A percentile compares a stretch with the other conserved stretches of the same genome.
phyloP scores from a whole-genome alignment of 2,329 filamentous ascomycete genomes.

The Penicillium sp. region DNA sequence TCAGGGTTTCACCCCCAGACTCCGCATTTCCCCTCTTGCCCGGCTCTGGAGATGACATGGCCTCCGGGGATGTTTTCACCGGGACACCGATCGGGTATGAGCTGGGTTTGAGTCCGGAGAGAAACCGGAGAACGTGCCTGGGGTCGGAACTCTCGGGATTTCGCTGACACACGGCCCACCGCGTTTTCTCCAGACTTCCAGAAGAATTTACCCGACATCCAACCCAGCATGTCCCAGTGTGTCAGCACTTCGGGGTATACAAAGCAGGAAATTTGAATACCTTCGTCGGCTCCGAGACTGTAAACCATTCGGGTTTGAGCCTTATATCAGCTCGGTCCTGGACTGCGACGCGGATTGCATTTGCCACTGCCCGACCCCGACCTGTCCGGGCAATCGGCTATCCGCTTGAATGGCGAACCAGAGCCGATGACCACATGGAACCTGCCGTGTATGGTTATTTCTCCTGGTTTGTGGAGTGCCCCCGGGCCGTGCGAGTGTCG shows the following conservation, averaged over 20 bases:
- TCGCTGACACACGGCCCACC: conserved; percentile 11
- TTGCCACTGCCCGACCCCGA: conserved; percentile 13
- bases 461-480: conserved; percentile 10
- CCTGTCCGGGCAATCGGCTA: conserved; percentile 10
- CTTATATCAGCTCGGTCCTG: background rate
- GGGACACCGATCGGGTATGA: conserved; percentile 21
- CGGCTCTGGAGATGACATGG: conserved; percentile 3
- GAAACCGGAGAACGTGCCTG: conserved; percentile 8
- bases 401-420: conserved; percentile 20
- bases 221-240: background rate
- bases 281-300: background rate
- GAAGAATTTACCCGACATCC: background rate
- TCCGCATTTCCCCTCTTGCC: conserved; percentile 22
- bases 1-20: conserved; percentile 9
- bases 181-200: conserved; percentile 6
- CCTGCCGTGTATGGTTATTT: conserved; percentile 17
- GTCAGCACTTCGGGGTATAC: background rate
- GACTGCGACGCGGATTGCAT: background rate
- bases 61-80: conserved; percentile 16
- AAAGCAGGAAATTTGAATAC: background rate
- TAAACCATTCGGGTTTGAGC: background rate
- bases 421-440: conserved; percentile 16
- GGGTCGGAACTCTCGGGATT: conserved; percentile 19
- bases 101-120: conserved; percentile 14
- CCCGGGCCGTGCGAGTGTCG: conserved; percentile 19